phyloP scores from a whole-genome alignment of 148 eudicot genomes.

The Vaccinium corymbosum region DNA sequence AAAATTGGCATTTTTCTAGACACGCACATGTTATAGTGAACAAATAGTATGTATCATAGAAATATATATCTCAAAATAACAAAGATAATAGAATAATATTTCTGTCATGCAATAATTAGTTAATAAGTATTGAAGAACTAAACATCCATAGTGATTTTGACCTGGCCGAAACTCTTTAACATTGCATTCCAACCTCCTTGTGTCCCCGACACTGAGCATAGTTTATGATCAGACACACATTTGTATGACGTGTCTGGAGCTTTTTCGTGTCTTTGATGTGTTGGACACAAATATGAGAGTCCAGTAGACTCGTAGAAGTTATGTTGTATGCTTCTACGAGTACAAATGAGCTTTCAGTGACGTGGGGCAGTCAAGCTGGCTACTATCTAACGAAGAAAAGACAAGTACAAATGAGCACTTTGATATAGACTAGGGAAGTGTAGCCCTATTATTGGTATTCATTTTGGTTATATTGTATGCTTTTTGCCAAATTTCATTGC shows the following conservation, averaged over 20 bases:
- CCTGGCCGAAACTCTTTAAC: neutral
- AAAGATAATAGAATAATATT: neutral
- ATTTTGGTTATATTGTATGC: neutral
- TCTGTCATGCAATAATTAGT: neutral
- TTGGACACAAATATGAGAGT: neutral
- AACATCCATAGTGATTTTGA: neutral
- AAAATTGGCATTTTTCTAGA: neutral
- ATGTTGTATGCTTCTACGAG: no score
- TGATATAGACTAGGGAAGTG: neutral
- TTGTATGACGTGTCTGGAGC: neutral
- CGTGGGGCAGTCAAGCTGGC: constrained; percentile 2
- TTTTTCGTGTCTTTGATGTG: neutral
- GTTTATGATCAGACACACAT: neutral
- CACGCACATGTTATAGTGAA: neutral
- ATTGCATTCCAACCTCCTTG: neutral
- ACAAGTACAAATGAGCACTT: neutral
- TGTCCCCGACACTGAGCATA: neutral
- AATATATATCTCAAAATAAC: neutral
- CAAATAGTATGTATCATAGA: neutral
- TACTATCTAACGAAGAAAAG: neutral
- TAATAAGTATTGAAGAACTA: neutral
- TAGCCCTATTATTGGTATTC: neutral
- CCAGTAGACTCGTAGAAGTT: neutral
- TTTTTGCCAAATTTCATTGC: neutral
- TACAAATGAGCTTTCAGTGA: neutral